Evolutionary conservation across 352 stramenopile species (phyloP).

Genomic region (Phytophthora foliorum): DNA sequence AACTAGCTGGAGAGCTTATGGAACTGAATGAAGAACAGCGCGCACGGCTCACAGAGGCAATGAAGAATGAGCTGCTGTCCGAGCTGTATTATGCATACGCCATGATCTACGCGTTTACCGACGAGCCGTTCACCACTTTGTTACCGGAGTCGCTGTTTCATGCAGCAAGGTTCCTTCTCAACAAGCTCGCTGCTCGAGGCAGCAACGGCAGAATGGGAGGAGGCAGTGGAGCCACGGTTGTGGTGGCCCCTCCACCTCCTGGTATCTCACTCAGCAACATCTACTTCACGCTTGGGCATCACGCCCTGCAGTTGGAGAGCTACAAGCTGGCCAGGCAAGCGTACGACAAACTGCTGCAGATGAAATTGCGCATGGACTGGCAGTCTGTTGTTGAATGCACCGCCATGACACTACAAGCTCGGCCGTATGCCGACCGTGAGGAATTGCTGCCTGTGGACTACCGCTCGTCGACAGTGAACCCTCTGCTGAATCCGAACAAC

Average conservation of each 20-base stretch:
- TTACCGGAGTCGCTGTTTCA: constrained; percentile 94
- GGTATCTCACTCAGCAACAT: constrained; percentile 93
- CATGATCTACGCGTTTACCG: constrained; percentile 93
- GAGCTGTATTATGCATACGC: constrained; percentile 96
- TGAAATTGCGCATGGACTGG: constrained; percentile 90
- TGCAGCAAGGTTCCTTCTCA: constrained; percentile 93
- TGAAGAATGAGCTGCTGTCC: constrained; percentile 80
- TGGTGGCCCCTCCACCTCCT: constrained; percentile 48
- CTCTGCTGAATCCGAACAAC: constrained; percentile 91
- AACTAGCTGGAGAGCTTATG: constrained; percentile 12
- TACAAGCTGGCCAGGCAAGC: constrained; percentile 94
- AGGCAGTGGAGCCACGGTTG: constrained; percentile 20
- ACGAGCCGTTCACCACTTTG: constrained; percentile 95
- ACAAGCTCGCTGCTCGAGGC: constrained; percentile 69
- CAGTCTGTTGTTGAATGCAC: constrained; percentile 92
- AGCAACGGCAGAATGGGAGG: constrained; percentile 31
- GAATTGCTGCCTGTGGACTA: constrained; percentile 96
- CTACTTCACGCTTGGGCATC: constrained; percentile 96
- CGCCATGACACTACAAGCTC: constrained; percentile 93
- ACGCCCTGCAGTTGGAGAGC: constrained; percentile 91
- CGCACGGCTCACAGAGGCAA: constrained; percentile 41
- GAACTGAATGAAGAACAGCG: constrained; percentile 43
- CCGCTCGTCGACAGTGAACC: constrained; percentile 93
- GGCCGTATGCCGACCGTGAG: constrained; percentile 93
- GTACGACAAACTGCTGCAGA: constrained; percentile 94